These are phyloP conservation scores for Rutidosis leptorrhynchoides DNA, from an alignment of 129 eudicot genomes.

Conservation along the genomic window DNA sequence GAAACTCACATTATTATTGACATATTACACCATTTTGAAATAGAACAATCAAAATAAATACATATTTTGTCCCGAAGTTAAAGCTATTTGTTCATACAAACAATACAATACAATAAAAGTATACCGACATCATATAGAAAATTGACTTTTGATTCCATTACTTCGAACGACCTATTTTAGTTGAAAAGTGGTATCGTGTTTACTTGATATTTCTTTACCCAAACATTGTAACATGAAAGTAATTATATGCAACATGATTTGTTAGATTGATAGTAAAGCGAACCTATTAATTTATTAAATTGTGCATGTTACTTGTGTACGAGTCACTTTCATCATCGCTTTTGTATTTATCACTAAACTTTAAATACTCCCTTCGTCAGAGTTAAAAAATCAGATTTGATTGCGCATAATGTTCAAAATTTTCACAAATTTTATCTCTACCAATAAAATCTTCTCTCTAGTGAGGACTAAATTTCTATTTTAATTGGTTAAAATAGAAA, in stretches of 20 bases:
- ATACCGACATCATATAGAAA: background rate
- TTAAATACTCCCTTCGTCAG: too few relatives aligned
- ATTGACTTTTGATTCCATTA: background rate
- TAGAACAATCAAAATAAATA: background rate
- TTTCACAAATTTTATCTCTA: too few relatives aligned
- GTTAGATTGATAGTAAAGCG: background rate
- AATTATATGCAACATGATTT: constrained; percentile 11
- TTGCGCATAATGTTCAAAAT: too few relatives aligned
- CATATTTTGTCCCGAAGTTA: background rate
- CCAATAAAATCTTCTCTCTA: too few relatives aligned
- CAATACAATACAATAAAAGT: background rate
- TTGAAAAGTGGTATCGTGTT: background rate
- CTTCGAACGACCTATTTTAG: background rate
- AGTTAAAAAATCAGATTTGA: too few relatives aligned
- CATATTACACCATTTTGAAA: background rate
- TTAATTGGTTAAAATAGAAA: too few relatives aligned
- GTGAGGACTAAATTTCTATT: too few relatives aligned
- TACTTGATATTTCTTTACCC: background rate
- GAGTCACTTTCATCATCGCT: background rate
- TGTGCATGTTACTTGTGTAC: constrained; percentile 24
- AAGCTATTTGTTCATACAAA: background rate
- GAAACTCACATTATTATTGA: too few relatives aligned
- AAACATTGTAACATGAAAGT: background rate
- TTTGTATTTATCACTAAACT: too few relatives aligned
- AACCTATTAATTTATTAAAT: constrained; percentile 9